Conservation (phyloP, 208 protist genomes). For the Acanthamoeba sp. region DNA sequence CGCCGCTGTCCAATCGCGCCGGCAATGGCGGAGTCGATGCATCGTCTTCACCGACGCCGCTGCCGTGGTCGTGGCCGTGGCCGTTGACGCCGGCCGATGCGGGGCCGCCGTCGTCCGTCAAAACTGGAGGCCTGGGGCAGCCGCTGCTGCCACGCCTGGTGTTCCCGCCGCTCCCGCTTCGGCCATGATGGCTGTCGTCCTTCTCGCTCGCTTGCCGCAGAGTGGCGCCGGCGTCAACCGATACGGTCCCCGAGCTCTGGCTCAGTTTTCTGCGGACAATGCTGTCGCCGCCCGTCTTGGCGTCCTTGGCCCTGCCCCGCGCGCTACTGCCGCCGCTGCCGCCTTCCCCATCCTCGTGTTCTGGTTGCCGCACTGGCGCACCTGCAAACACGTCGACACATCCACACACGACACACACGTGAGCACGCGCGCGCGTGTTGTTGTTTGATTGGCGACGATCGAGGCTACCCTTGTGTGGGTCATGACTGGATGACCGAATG, state of each 20-base stretch:
- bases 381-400: background rate
- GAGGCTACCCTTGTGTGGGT: conserved; percentile 14
- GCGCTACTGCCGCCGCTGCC: background rate
- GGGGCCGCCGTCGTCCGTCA: background rate
- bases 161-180: background rate
- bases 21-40: background rate
- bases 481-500: conserved; percentile 10
- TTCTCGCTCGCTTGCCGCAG: background rate
- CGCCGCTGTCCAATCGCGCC: background rate
- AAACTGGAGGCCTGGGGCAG: background rate
- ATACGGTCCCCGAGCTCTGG: conserved; percentile 35
- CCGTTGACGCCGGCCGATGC: background rate
- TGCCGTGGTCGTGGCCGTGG: background rate
- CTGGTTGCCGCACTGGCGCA: conserved; percentile 49
- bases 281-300: background rate
- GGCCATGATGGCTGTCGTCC: background rate
- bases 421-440: too few species aligned
- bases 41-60: background rate
- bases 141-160: too few species aligned
- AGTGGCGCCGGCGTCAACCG: background rate
- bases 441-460: background rate
- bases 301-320: background rate
- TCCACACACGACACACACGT: too few species aligned
- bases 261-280: background rate
- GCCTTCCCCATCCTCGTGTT: background rate